Evolutionary conservation across 176 grass and related monocot species (phyloP).

Genomic region (Panicum miliaceum): DNA sequence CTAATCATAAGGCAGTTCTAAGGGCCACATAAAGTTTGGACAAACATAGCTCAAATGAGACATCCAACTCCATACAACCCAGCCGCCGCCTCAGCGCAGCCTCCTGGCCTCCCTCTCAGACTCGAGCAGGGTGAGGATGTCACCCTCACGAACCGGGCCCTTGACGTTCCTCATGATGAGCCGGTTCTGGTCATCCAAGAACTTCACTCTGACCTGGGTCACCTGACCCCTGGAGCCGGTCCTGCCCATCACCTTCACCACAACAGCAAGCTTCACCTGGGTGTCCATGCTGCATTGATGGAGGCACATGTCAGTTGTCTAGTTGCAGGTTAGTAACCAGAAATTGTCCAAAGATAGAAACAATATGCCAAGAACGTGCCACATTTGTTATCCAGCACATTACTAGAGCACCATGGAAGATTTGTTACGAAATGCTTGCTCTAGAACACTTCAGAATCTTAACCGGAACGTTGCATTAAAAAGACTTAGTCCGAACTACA

Average conservation of each 20-base stretch:
- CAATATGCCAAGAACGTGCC: not conserved
- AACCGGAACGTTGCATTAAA: too few species aligned
- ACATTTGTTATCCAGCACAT: not conserved
- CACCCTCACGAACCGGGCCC: constrained; percentile 76
- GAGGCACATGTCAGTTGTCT: not conserved
- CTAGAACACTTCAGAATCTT: too few species aligned
- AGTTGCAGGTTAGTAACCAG: not conserved
- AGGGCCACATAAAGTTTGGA: not conserved
- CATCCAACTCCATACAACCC: constrained; percentile 13
- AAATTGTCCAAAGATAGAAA: not conserved
- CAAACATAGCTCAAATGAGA: constrained; percentile 21
- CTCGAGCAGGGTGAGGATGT: constrained; percentile 83
- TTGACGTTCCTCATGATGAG: constrained; percentile 97
- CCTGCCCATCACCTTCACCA: constrained; percentile 87
- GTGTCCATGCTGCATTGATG: constrained; percentile 69
- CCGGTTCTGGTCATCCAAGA: constrained; percentile 91
- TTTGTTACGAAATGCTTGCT: not conserved
- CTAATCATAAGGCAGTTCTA: constrained; percentile 3
- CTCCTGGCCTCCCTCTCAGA: constrained; percentile 92
- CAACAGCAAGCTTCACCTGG: constrained; percentile 87
- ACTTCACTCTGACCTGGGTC: constrained; percentile 92
- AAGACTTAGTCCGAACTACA: too few species aligned
- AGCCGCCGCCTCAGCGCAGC: constrained; percentile 52
- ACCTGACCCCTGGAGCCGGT: constrained; percentile 84
- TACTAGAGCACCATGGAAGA: not conserved